Conservation (phyloP, 768 basidiomycete species). For the Rhodotorula babjevae region DNA sequence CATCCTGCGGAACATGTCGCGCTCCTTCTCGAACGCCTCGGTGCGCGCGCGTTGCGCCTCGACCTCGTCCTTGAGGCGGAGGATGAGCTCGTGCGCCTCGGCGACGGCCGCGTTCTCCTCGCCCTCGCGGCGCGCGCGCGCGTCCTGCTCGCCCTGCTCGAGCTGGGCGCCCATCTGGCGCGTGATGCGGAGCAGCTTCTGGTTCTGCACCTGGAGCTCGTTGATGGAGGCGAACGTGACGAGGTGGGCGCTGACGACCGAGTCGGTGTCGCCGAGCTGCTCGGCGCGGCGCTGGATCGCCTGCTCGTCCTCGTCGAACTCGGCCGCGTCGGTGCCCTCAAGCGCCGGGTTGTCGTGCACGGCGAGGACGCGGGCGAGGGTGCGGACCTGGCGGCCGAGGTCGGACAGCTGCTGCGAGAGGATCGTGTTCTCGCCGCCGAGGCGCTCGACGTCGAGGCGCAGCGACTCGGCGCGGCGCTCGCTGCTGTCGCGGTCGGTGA, state of each 20-base stretch:
- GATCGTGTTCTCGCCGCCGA: slow-evolving; percentile 61
- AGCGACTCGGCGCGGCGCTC: slow-evolving; percentile 56
- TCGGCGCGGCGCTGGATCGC: slow-evolving; percentile 59
- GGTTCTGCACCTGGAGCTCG: slow-evolving; percentile 83
- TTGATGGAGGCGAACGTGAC: slow-evolving; percentile 77
- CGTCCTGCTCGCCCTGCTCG: slow-evolving; percentile 66
- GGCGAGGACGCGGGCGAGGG: slow-evolving; percentile 69
- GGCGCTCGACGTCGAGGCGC: slow-evolving; percentile 41
- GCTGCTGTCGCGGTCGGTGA: slow-evolving; percentile 69
- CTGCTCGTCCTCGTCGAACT: slow-evolving; percentile 49
- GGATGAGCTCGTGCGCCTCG: slow-evolving; percentile 83
- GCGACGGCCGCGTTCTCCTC: slow-evolving; percentile 61
- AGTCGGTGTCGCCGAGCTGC: slow-evolving; percentile 50
- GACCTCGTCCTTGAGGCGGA: slow-evolving; percentile 68
- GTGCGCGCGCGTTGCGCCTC: slow-evolving; percentile 73
- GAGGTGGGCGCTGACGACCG: slow-evolving; percentile 80
- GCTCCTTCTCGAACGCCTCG: slow-evolving; percentile 77
- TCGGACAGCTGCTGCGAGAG: slow-evolving; percentile 73
- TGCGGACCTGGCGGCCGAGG: slow-evolving; percentile 76
- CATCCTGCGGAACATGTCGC: slow-evolving; percentile 76
- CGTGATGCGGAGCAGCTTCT: slow-evolving; percentile 75
- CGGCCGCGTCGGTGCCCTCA: slow-evolving; percentile 47
- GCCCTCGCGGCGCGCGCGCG: slow-evolving; percentile 37
- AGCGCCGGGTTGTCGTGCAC: slow-evolving; percentile 79
- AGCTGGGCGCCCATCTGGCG: slow-evolving; percentile 76